These are phyloP conservation scores for Gyromitra esculenta DNA, from an alignment of 2,329 filamentous ascomycete genomes.

Conservation along the genomic window DNA sequence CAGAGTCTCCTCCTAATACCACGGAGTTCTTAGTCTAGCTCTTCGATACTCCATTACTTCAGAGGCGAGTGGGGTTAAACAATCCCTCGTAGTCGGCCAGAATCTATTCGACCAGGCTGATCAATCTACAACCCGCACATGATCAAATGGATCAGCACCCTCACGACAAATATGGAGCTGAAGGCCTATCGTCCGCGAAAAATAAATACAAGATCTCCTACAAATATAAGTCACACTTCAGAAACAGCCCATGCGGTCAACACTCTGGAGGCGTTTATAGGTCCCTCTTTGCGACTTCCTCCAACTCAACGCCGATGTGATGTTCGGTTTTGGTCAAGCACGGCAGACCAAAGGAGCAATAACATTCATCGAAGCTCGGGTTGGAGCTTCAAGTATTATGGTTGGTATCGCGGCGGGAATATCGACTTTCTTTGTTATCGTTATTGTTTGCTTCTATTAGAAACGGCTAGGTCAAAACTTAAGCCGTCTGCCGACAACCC, in stretches of 20 bases:
- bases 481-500: slow-evolving; percentile 12
- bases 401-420: slow-evolving; percentile 3
- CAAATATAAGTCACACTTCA: neutral
- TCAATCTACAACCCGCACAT: no score
- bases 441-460: slow-evolving; percentile 1
- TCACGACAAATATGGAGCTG: no score
- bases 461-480: neutral
- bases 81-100: no score
- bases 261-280: neutral
- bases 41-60: neutral
- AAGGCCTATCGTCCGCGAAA: neutral
- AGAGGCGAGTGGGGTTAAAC: no score
- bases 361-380: neutral
- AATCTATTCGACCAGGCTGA: no score
- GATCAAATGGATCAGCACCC: no score
- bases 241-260: neutral
- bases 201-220: neutral
- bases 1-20: no score
- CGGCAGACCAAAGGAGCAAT: neutral
- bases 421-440: neutral
- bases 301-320: neutral
- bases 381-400: neutral
- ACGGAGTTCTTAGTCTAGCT: no score
- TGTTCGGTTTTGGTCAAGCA: neutral
- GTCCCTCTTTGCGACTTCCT: neutral